phyloP scores from a whole-genome alignment of 805 yeast species.

The Candida hispaniensis region DNA sequence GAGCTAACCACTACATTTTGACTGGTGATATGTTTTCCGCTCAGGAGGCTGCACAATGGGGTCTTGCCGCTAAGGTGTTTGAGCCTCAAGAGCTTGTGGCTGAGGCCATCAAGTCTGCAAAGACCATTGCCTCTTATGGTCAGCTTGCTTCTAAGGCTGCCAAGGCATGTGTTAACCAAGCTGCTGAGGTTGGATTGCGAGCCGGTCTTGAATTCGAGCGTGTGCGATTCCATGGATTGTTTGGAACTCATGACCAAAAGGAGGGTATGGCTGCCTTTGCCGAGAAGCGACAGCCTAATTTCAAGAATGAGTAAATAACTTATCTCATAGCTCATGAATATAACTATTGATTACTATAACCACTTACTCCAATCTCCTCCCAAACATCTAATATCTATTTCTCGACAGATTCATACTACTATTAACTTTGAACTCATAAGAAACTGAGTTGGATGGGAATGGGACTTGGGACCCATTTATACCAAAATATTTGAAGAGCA shows the following conservation, averaged over 20 bases:
- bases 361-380: no score
- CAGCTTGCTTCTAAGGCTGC: constrained; percentile 38
- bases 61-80: constrained; percentile 36
- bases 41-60: constrained; percentile 38
- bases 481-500: no score
- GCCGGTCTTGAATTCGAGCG: constrained; percentile 37
- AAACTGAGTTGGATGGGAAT: no score
- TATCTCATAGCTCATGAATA: no score
- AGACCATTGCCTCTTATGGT: constrained; percentile 34
- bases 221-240: constrained; percentile 36
- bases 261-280: constrained; percentile 44
- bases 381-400: no score
- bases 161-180: constrained; percentile 36
- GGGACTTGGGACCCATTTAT: no score
- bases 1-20: constrained; percentile 35
- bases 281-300: constrained; percentile 36
- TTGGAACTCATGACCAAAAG: constrained; percentile 37
- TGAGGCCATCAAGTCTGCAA: constrained; percentile 38
- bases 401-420: no score
- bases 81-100: constrained; percentile 34
- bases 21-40: constrained; percentile 39
- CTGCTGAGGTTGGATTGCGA: constrained; percentile 31
- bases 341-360: no score
- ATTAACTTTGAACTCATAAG: no score
- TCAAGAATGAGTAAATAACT: constrained; percentile 27